Conservation (phyloP, 768 basidiomycete genomes). For the Lactifluus rugatus region DNA sequence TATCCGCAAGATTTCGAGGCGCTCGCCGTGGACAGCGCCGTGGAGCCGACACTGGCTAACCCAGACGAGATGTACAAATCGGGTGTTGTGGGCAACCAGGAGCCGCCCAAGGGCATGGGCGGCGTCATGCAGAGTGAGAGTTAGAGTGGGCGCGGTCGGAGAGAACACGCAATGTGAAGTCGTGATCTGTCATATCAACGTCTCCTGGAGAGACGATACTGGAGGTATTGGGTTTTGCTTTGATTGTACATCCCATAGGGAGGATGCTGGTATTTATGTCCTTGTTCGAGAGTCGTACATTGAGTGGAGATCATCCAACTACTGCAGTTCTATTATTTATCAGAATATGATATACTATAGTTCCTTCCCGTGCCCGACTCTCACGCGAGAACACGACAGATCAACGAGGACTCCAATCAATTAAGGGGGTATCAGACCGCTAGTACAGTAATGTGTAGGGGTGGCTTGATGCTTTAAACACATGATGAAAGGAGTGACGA, state of each 20-base stretch:
- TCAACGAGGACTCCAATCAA: neutral
- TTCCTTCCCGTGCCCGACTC: neutral
- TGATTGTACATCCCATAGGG: too few species aligned
- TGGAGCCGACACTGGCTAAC: neutral
- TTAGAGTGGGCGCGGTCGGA: too few species aligned
- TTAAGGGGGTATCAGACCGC: conserved; percentile 2
- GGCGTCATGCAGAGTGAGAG: neutral
- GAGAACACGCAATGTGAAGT: too few species aligned
- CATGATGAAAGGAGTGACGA: neutral
- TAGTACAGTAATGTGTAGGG: conserved; percentile 17
- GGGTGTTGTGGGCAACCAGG: neutral
- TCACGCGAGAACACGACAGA: neutral
- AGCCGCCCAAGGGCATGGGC: neutral
- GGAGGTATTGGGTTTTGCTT: too few species aligned
- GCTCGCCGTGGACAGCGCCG: neutral
- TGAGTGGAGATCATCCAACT: too few species aligned
- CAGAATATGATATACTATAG: neutral
- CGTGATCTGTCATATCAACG: too few species aligned
- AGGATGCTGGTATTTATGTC: too few species aligned
- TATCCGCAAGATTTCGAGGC: neutral
- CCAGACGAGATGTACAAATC: neutral
- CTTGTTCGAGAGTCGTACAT: too few species aligned
- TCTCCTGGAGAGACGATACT: too few species aligned
- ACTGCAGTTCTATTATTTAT: neutral
- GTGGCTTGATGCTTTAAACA: conserved; percentile 1